Conservation (phyloP, 441 rosid species). For the Biscutella auriculata region DNA sequence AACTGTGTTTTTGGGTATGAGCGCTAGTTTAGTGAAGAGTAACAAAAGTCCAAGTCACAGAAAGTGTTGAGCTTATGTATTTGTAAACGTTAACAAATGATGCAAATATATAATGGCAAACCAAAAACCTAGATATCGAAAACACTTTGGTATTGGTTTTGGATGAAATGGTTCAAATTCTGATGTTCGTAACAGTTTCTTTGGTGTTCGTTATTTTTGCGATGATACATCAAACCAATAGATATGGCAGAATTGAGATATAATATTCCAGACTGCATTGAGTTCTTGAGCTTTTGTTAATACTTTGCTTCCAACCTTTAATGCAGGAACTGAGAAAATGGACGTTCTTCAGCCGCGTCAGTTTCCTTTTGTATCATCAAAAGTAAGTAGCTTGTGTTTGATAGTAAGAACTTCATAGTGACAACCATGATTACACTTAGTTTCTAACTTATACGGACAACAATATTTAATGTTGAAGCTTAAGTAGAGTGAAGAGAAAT, state of each 20-base stretch:
- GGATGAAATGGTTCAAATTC: background rate
- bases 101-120: background rate
- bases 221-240: too few species aligned
- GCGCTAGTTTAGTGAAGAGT: background rate
- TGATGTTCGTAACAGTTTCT: background rate
- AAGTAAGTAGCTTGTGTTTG: background rate
- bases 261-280: background rate
- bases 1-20: background rate
- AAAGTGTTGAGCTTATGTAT: background rate
- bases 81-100: background rate
- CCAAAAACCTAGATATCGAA: too few species aligned
- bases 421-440: background rate
- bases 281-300: background rate
- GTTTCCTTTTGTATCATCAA: background rate
- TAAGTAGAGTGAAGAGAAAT: background rate
- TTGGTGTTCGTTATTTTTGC: too few species aligned
- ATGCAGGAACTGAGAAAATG: conserved; percentile 23
- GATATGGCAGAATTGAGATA: background rate
- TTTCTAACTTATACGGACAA: background rate
- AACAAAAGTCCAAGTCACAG: too few species aligned
- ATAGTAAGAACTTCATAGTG: background rate
- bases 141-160: too few species aligned
- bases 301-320: background rate
- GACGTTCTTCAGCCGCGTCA: background rate
- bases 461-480: background rate